Evolutionary conservation across 768 basidiomycete species (phyloP).

Genomic region (Termitomyces sp.): DNA sequence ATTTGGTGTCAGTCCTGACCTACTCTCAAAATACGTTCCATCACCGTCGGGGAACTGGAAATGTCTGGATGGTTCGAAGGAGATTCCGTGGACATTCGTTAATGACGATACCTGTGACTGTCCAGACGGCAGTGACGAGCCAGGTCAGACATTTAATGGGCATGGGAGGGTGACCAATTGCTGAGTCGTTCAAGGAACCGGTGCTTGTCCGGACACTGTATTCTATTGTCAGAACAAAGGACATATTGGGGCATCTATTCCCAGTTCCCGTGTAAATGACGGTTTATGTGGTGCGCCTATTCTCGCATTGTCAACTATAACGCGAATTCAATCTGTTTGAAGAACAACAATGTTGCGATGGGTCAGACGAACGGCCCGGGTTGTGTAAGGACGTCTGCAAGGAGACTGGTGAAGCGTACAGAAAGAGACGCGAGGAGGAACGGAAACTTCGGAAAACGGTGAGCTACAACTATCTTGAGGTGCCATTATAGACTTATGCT

Average conservation of each 20-base stretch:
- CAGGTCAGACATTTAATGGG: constrained; percentile 47
- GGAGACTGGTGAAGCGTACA: constrained; percentile 65
- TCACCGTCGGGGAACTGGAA: constrained; percentile 55
- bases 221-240: constrained; percentile 90
- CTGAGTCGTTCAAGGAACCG: constrained; percentile 52
- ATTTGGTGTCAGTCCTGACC: constrained; percentile 50
- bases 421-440: constrained; percentile 66
- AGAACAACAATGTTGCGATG: constrained; percentile 95
- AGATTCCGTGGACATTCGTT: constrained; percentile 73
- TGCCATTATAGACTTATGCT: not conserved
- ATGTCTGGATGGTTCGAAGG: constrained; percentile 76
- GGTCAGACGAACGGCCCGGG: constrained; percentile 84
- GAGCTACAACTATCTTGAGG: constrained; percentile 16
- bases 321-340: constrained; percentile 10
- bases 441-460: constrained; percentile 78
- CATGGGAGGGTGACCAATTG: not conserved
- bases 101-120: constrained; percentile 98
- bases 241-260: constrained; percentile 76
- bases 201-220: constrained; percentile 67
- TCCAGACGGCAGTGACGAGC: constrained; percentile 91
- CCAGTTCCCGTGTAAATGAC: constrained; percentile 82
- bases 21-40: constrained; percentile 52
- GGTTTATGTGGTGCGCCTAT: constrained; percentile 83
- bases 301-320: not conserved
- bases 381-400: constrained; percentile 76